Base-by-base conservation (phyloP, 2,329 filamentous ascomycete species). In the Nigrograna mackinnonii region DNA sequence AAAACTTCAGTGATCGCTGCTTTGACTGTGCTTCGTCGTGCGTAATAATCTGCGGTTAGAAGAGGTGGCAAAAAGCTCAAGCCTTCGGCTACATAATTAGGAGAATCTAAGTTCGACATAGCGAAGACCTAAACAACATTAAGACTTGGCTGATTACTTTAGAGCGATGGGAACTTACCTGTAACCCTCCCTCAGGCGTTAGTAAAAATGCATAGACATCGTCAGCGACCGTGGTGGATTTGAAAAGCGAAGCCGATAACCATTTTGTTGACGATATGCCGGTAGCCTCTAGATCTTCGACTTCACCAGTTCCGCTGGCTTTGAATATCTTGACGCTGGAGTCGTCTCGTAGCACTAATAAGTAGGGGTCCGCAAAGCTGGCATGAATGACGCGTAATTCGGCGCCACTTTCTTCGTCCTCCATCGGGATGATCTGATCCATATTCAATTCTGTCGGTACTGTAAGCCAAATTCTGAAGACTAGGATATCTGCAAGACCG, bases 401-500 rank as follows among this genome's bases (percentile, higher is more conserved):
- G 9, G 37, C 39, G 7, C 35, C 43, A 14, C 13, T 35, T 26
- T 39, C 89, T 57, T 96, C 94, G 57, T 97, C 94, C 48, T 89
- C 82, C 80, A 97, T 90, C 1, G 91, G 90, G 37, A 96, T 79
- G 41, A 99, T 97, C 60, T 97, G 92, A 34, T 86, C 85, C 39
- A 99, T 79, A 9, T 87, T 89, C 45, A 99, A 80, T 66, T 95
- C 89, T 90, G 58, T n/a, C n/a, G n/a, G n/a, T n/a, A n/a, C n/a
- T n/a, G n/a, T n/a, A n/a, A n/a, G n/a, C n/a, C n/a, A n/a, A n/a
- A n/a, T n/a, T n/a, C n/a, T n/a, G n/a, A n/a, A n/a, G n/a, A n/a
- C n/a, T n/a, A n/a, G n/a, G n/a, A n/a, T n/a, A n/a, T n/a, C n/a
- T n/a, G n/a, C n/a, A n/a, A n/a, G n/a, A n/a, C n/a, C n/a, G 17